phyloP scores from a whole-genome alignment of 2,329 filamentous ascomycete species.

The Botrytis byssoidea region DNA sequence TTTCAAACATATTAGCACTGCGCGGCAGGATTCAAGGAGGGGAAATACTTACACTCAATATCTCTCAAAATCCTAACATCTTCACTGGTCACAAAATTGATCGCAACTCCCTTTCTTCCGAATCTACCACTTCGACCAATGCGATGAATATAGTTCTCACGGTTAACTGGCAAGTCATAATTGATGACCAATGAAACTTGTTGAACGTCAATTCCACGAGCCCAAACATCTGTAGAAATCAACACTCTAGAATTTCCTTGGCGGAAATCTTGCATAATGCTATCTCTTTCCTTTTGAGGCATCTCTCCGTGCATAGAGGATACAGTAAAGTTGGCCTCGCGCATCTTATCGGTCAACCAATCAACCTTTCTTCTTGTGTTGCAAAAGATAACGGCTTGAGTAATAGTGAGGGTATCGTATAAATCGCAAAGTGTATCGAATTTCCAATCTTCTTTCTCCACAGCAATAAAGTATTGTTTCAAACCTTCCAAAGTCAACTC shows the following conservation, averaged over 20 bases:
- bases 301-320: slow-evolving; percentile 99
- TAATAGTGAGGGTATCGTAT: slow-evolving; percentile 98
- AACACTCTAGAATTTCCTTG: slow-evolving; percentile 94
- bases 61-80: slow-evolving; percentile 96
- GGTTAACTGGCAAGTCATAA: slow-evolving; percentile 96
- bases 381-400: slow-evolving; percentile 99
- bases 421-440: slow-evolving; percentile 98
- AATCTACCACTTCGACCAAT: slow-evolving; percentile 96
- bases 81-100: slow-evolving; percentile 98
- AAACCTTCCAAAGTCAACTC: slow-evolving; percentile 95
- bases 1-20: neutral
- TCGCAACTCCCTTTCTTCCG: slow-evolving; percentile 96
- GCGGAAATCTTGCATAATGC: slow-evolving; percentile 98
- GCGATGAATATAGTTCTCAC: slow-evolving; percentile 99
- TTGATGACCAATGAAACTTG: slow-evolving; percentile 98
- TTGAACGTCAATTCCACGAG: slow-evolving; percentile 97
- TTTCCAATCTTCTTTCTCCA: slow-evolving; percentile 99
- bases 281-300: slow-evolving; percentile 96
- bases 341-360: slow-evolving; percentile 99
- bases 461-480: slow-evolving; percentile 99
- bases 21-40: neutral
- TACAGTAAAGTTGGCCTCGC: slow-evolving; percentile 97
- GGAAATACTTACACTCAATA: slow-evolving; percentile 72
- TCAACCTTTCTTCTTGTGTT: slow-evolving; percentile 99
- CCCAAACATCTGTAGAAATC: slow-evolving; percentile 97